phyloP scores from a whole-genome alignment of 1,284 basidiomycete genomes.

The Boletus smithii region DNA sequence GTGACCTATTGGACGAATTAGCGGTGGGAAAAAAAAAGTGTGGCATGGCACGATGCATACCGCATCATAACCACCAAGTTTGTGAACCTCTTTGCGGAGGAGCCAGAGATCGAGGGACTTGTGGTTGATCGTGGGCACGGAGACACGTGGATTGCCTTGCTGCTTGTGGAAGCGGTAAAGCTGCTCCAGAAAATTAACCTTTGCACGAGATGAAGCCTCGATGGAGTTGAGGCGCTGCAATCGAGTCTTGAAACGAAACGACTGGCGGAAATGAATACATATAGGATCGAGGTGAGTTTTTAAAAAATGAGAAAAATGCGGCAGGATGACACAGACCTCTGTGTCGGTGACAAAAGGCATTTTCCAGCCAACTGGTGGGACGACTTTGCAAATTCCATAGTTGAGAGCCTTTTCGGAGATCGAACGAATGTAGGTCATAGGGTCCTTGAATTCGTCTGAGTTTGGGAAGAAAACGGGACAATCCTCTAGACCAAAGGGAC shows the following conservation, averaged over 20 bases:
- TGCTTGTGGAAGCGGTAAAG: conserved; percentile 91
- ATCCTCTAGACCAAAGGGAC: conserved; percentile 85
- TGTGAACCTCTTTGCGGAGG: conserved; percentile 87
- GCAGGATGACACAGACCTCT: conserved; percentile 52
- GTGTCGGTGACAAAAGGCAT: conserved; percentile 98
- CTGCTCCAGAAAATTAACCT: conserved; percentile 96
- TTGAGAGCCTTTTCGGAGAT: conserved; percentile 74
- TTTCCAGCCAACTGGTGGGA: conserved; percentile 91
- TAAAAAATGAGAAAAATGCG: conserved; percentile 32
- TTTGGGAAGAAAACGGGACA: conserved; percentile 91
- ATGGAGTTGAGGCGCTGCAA: conserved; percentile 95
- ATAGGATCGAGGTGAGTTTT: conserved; percentile 19
- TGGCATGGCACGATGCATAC: conserved; percentile 45
- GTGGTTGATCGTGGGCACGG: conserved; percentile 90
- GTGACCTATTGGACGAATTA: conserved; percentile 54
- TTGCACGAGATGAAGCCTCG: conserved; percentile 94
- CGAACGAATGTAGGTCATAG: conserved; percentile 91
- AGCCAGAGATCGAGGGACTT: conserved; percentile 91
- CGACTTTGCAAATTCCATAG: conserved; percentile 94
- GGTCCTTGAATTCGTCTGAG: conserved; percentile 88
- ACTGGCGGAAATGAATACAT: conserved; percentile 45
- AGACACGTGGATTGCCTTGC: conserved; percentile 82
- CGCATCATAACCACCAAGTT: conserved; percentile 81
- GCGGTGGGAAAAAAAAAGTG: conserved; percentile 24
- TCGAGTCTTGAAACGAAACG: conserved; percentile 93